Evolutionary conservation across 2,329 filamentous ascomycete species (phyloP).

Genomic region (Ambrosiella xylebori): DNA sequence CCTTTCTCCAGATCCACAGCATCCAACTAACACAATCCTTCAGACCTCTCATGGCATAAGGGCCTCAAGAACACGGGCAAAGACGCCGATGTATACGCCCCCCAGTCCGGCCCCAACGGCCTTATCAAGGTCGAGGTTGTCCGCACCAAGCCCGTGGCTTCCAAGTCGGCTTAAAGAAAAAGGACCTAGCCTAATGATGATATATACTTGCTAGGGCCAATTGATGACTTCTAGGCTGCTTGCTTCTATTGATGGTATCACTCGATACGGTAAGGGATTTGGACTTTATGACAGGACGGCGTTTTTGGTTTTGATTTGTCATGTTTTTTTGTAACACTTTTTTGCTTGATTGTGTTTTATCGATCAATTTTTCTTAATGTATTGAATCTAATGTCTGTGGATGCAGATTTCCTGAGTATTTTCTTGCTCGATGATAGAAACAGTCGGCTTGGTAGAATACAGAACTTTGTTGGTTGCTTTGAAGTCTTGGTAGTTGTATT

Average conservation of each 20-base stretch:
- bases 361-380: background rate
- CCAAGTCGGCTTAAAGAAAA: conserved; percentile 7
- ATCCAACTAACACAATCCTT: background rate
- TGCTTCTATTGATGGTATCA: background rate
- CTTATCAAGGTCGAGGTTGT: conserved; percentile 86
- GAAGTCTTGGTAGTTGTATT: background rate
- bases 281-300: background rate
- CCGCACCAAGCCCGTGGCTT: conserved; percentile 22
- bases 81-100: conserved; percentile 88
- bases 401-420: background rate
- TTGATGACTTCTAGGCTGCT: background rate
- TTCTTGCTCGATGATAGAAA: background rate
- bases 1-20: background rate
- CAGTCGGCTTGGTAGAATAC: background rate
- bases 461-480: background rate
- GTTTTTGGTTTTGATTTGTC: background rate
- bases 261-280: background rate
- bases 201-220: background rate
- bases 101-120: conserved; percentile 83
- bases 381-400: background rate
- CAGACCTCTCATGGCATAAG: conserved; percentile 94
- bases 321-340: background rate
- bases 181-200: background rate
- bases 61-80: conserved; percentile 86
- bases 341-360: background rate